phyloP scores from a whole-genome alignment of 1,139 yeast species.

The Arxiozyma telluris region DNA sequence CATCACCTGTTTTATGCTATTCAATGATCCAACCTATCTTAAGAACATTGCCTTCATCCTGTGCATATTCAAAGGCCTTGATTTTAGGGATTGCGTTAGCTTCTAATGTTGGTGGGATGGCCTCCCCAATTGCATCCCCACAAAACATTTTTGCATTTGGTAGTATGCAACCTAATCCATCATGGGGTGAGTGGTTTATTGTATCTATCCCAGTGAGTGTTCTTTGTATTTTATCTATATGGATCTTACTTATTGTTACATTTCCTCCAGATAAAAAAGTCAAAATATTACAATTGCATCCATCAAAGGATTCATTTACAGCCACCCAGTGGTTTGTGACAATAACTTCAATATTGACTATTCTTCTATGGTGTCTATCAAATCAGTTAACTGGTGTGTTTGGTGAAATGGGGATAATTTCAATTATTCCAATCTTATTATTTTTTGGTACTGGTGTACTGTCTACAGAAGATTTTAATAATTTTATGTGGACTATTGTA shows the following conservation, averaged over 20 bases:
- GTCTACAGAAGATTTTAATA: constrained; percentile 79
- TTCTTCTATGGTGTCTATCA: constrained; percentile 78
- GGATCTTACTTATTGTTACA: constrained; percentile 61
- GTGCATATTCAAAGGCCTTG: constrained; percentile 72
- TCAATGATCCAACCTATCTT: constrained; percentile 84
- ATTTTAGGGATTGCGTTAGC: constrained; percentile 87
- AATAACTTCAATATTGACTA: constrained; percentile 58
- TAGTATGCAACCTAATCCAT: constrained; percentile 80
- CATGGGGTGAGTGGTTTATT: constrained; percentile 93
- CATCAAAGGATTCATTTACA: constrained; percentile 56
- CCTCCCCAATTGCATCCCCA: constrained; percentile 93
- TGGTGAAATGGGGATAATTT: constrained; percentile 87
- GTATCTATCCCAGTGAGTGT: constrained; percentile 73
- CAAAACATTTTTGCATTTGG: constrained; percentile 87
- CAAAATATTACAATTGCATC: constrained; percentile 52
- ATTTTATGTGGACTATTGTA: constrained; percentile 89
- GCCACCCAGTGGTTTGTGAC: constrained; percentile 64
- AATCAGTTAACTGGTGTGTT: constrained; percentile 56
- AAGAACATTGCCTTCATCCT: constrained; percentile 69
- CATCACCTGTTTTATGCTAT: constrained; percentile 87
- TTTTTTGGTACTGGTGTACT: constrained; percentile 83
- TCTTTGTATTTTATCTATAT: constrained; percentile 53
- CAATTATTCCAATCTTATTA: constrained; percentile 72
- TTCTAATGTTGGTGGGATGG: constrained; percentile 90
- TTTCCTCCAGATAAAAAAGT: constrained; percentile 53